Evolutionary conservation across 2,329 filamentous ascomycete species (phyloP).

Genomic region (Xylaria sp.): DNA sequence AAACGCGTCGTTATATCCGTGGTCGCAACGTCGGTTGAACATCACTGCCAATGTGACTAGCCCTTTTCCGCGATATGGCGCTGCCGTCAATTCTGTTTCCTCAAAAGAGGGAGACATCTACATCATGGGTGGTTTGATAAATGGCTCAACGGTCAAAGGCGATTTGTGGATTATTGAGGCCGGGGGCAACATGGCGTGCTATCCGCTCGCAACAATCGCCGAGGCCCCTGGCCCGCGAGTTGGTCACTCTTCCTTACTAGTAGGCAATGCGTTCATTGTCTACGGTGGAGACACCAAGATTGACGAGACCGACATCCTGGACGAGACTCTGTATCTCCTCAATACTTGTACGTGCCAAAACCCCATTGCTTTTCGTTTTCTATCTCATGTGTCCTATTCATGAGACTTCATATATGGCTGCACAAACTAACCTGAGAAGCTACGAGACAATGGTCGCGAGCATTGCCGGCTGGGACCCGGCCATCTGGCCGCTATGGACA

Average conservation of each 20-base stretch:
- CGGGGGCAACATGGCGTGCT: slow-evolving; percentile 80
- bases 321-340: slow-evolving; percentile 91
- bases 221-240: slow-evolving; percentile 94
- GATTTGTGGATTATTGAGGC: slow-evolving; percentile 98
- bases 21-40: slow-evolving; percentile 84
- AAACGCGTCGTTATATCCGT: slow-evolving; percentile 84
- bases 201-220: slow-evolving; percentile 82
- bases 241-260: slow-evolving; percentile 85
- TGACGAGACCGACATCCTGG: slow-evolving; percentile 82
- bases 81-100: slow-evolving; percentile 84
- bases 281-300: slow-evolving; percentile 98
- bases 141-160: slow-evolving; percentile 91
- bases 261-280: slow-evolving; percentile 98
- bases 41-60: slow-evolving; percentile 72
- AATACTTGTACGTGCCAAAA: slow-evolving; percentile 75
- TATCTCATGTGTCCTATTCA: background rate
- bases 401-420: slow-evolving; percentile 5
- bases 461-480: slow-evolving; percentile 77
- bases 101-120: slow-evolving; percentile 98
- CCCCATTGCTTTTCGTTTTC: background rate
- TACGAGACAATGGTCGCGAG: slow-evolving; percentile 95
- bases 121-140: slow-evolving; percentile 93
- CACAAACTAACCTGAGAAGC: slow-evolving; percentile 48
- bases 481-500: slow-evolving; percentile 93
- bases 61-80: slow-evolving; percentile 94